These are phyloP conservation scores for Solanum etuberosum DNA, from an alignment of 257 asterid genomes.

Conservation along the genomic window DNA sequence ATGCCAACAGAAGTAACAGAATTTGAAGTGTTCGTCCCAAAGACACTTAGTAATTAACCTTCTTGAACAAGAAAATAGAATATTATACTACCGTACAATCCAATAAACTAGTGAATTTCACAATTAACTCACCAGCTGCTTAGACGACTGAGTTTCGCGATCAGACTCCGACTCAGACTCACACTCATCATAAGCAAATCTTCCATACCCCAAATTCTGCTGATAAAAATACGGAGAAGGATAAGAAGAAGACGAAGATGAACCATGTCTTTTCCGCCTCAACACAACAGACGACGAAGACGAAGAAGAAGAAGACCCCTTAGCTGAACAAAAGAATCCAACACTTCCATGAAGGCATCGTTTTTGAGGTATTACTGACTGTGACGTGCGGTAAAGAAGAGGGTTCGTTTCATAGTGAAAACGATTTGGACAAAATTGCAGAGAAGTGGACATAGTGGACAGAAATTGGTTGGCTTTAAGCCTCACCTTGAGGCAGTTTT, in stretches of 20 bases:
- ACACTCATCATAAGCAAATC: constrained; percentile 57
- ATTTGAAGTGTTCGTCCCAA: not conserved
- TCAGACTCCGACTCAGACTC: constrained; percentile 57
- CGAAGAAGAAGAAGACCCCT: constrained; percentile 16
- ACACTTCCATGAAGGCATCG: constrained; percentile 3
- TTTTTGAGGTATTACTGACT: not conserved
- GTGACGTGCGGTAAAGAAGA: not conserved
- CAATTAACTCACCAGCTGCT: constrained; percentile 34
- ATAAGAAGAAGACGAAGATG: constrained; percentile 6
- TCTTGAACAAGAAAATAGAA: not conserved
- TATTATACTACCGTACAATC: not conserved
- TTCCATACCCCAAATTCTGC: constrained; percentile 53
- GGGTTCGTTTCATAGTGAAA: constrained; percentile 15
- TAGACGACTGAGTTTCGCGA: constrained; percentile 36
- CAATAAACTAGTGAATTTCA: not conserved
- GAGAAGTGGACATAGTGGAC: constrained; percentile 14
- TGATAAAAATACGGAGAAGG: constrained; percentile 38
- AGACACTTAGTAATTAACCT: not conserved
- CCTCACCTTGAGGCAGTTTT: constrained; percentile 26
- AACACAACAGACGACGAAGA: constrained; percentile 16
- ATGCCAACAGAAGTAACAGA: not conserved
- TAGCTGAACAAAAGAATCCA: constrained; percentile 21
- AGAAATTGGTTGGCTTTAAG: constrained; percentile 35
- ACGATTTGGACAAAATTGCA: constrained; percentile 6
- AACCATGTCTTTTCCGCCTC: constrained; percentile 25